Percentiles rank a stretch among this genome's conserved stretches.
Conservation (phyloP, 352 stramenopile species). For the Stramenopiles sp. region DNA sequence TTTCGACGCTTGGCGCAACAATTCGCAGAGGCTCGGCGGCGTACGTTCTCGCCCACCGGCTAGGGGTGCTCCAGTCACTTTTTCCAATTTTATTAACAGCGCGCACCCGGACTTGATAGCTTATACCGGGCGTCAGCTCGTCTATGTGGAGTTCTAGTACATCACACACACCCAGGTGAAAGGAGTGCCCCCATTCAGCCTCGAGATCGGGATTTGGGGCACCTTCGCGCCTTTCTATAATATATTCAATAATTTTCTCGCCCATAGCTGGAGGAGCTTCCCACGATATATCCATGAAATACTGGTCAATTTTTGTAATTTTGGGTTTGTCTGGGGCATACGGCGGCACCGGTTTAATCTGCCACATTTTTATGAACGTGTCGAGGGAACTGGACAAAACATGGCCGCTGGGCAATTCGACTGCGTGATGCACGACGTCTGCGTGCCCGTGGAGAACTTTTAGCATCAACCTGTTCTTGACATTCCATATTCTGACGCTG, state of each 20-base stretch:
- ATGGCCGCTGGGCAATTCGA: background rate
- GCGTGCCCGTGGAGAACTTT: background rate
- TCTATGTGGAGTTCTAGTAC: background rate
- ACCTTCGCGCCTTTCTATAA: background rate
- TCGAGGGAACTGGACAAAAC: background rate
- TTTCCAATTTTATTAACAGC: constrained; percentile 8
- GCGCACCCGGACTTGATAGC: background rate
- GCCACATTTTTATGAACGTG: background rate
- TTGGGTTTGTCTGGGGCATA: background rate
- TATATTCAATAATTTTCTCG: background rate
- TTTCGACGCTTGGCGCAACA: background rate
- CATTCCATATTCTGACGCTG: background rate
- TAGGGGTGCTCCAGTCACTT: background rate
- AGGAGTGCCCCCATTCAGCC: background rate
- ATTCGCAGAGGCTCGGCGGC: background rate
- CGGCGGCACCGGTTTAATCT: background rate
- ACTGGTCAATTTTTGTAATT: background rate
- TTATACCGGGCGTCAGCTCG: background rate
- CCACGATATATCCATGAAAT: background rate
- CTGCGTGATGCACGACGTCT: background rate
- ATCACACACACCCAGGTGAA: background rate
- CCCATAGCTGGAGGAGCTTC: background rate
- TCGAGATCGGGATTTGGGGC: background rate
- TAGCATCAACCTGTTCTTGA: background rate
- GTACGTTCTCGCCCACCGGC: background rate